A percentile compares a stretch with the other conserved stretches of the same genome.
phyloP scores from a whole-genome alignment of 371 early-diverging fungal genomes.

The Actinomortierella ambigua region DNA sequence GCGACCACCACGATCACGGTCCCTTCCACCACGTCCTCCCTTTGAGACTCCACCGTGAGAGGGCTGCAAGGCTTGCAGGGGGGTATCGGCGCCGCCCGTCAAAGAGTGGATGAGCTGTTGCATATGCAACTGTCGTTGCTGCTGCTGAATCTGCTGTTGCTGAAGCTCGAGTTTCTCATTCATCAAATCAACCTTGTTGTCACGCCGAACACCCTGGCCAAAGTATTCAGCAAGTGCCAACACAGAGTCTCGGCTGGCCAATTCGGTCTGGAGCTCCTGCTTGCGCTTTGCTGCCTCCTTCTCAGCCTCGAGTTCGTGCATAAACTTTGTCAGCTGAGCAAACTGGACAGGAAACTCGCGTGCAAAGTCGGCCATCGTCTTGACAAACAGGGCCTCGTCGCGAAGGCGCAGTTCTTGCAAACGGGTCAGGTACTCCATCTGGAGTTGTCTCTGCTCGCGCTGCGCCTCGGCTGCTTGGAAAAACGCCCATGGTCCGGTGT shows the following conservation, averaged over 20 bases:
- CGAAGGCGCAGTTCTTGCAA: slow-evolving; percentile 32
- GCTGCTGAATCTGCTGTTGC: slow-evolving; percentile 3
- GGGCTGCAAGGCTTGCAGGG: no score
- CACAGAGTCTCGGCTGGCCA: neutral
- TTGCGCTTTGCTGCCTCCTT: slow-evolving; percentile 9
- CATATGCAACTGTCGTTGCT: slow-evolving; percentile 9
- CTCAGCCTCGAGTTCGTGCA: slow-evolving; percentile 34
- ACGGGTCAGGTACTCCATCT: slow-evolving; percentile 31
- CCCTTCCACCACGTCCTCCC: slow-evolving; percentile 6
- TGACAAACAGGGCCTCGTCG: slow-evolving; percentile 28
- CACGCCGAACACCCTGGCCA: no score
- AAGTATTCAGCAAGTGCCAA: no score
- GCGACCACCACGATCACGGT: slow-evolving; percentile 10
- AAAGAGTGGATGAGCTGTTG: no score
- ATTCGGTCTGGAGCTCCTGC: neutral
- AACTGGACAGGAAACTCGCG: slow-evolving; percentile 39
- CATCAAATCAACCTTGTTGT: no score
- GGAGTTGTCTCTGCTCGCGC: slow-evolving; percentile 25
- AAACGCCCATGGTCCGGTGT: slow-evolving; percentile 42
- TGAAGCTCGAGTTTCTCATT: neutral
- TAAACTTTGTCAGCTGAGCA: slow-evolving; percentile 28
- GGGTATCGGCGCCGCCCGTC: no score
- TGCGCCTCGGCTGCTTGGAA: slow-evolving; percentile 41
- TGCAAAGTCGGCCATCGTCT: slow-evolving; percentile 31
- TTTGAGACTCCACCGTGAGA: no score